A percentile compares a stretch with the other conserved stretches of the same genome.
Conservation (phyloP, 768 basidiomycete genomes). For the Xanthoconium purpureum region DNA sequence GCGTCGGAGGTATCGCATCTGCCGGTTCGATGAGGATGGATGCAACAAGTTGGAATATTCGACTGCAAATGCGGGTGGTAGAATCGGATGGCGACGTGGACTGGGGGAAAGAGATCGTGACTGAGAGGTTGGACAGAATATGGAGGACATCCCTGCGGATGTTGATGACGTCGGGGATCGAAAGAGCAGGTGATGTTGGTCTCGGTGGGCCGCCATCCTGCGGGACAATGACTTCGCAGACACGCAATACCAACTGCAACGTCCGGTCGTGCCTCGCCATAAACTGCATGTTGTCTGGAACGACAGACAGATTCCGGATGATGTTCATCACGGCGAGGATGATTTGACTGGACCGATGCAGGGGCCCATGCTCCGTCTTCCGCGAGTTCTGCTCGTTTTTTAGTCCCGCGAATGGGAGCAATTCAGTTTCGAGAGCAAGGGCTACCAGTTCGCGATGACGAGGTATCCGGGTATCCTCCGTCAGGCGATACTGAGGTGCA, state of each 20-base stretch:
- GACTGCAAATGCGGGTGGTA: slow-evolving; percentile 48
- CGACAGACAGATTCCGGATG: slow-evolving; percentile 80
- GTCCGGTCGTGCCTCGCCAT: slow-evolving; percentile 64
- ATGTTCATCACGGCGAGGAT: slow-evolving; percentile 73
- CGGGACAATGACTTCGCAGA: slow-evolving; percentile 51
- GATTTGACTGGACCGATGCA: slow-evolving; percentile 60
- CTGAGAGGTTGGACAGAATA: slow-evolving; percentile 62
- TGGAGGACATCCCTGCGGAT: slow-evolving; percentile 77
- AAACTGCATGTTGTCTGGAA: slow-evolving; percentile 65
- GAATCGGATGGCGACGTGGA: slow-evolving; percentile 39
- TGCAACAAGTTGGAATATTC: slow-evolving; percentile 63
- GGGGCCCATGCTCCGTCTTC: slow-evolving; percentile 50
- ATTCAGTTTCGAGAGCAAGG: slow-evolving; percentile 54
- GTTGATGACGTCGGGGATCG: slow-evolving; percentile 66
- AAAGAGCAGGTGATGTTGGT: slow-evolving; percentile 56
- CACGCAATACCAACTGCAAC: slow-evolving; percentile 62
- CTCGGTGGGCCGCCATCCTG: slow-evolving; percentile 31
- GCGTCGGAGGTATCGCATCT: slow-evolving; percentile 62
- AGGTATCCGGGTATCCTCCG: slow-evolving; percentile 38
- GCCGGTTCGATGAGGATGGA: slow-evolving; percentile 72
- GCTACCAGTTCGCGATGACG: slow-evolving; percentile 69
- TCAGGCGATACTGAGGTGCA: slow-evolving; percentile 24
- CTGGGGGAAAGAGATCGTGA: slow-evolving; percentile 46
- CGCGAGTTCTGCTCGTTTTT: slow-evolving; percentile 44
- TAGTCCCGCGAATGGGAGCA: slow-evolving; percentile 58